Base-by-base conservation (phyloP, 2,329 filamentous ascomycete species). In the Xylariaceae sp. region DNA sequence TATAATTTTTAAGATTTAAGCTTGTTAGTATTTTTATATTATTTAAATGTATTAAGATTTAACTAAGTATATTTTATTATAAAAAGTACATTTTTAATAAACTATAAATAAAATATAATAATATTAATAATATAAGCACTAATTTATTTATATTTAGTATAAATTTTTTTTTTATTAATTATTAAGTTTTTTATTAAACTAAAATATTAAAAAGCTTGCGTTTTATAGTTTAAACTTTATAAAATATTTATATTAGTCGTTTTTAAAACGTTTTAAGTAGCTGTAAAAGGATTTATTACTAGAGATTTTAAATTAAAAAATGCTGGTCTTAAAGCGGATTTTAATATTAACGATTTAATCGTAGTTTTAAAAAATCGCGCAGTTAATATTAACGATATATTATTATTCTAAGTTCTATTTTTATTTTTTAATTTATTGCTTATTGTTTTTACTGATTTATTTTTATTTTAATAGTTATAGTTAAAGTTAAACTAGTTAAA, bases 401-500 rank as follows among this genome's bases (percentile, higher is more conserved):
- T 66, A 59, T 67, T 65, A 28, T 69, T 72, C 26, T 61, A 62
- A 12, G 62, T 60, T 36, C 70, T 67, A 52, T 69, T 67, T 49
- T 74, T 73, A 26, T 70, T 65, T 39, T 63, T 66, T 47, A 60
- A 63, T 17, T 67, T 67, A 16, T 52, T 36, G 12, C 64, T 64
- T 37, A 65, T 56, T 40, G 65, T 64, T 50, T 60, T 65, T 47
- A 68, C 67, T 31, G 61, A 62, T 40, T 68, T 65, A 61, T 67
- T 58, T 62, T 65, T 54, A 61, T 71, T 70, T 39, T 74, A 74
- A 60, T 78, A 76, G 60, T 77, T 75, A 41, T 78, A 75, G 12
- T 76, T 76, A 51, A 76, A 74, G 51, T 74, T 70, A n/a, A n/a
- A n/a, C n/a, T n/a, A n/a, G 53, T 80, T 78, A 43, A 90, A 76